A percentile compares a stretch with the other conserved stretches of the same genome.
Evolutionary conservation across 306 rosid species (phyloP).

Genomic region (Senna tora): DNA sequence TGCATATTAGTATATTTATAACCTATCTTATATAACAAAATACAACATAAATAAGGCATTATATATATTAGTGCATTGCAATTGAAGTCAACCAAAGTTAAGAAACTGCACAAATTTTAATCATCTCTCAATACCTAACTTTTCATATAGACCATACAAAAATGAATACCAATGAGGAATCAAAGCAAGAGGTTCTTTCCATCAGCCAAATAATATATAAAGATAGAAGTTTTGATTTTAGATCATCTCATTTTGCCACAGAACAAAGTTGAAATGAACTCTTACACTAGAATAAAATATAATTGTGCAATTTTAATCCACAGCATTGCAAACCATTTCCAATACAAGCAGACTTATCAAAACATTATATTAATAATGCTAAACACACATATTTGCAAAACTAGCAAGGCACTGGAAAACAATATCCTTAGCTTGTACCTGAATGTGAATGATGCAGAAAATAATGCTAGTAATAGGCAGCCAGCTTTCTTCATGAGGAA

Average conservation of each 20-base stretch:
- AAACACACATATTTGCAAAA: neutral
- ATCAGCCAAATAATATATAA: neutral
- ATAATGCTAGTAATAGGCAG: slow-evolving; percentile 88
- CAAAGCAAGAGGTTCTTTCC: neutral
- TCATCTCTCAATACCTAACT: too few relatives aligned
- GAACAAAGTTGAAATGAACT: neutral
- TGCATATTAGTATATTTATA: too few relatives aligned
- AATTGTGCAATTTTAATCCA: too few relatives aligned
- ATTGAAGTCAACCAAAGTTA: too few relatives aligned
- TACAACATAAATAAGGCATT: too few relatives aligned
- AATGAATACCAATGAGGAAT: neutral
- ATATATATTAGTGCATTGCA: too few relatives aligned
- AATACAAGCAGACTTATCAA: too few relatives aligned
- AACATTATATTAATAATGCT: neutral
- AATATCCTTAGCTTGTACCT: slow-evolving; percentile 52
- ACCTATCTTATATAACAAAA: too few relatives aligned
- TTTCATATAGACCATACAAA: too few relatives aligned
- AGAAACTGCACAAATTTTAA: too few relatives aligned
- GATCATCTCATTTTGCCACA: slow-evolving; percentile 7
- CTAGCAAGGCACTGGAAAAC: neutral
- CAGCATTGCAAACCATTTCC: too few relatives aligned
- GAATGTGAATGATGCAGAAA: slow-evolving; percentile 81
- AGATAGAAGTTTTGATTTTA: neutral
- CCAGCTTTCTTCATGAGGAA: slow-evolving; percentile 94
- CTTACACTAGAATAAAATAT: neutral